Conservation (phyloP, 2,329 filamentous ascomycete genomes). For the Fusarium sacchari region DNA sequence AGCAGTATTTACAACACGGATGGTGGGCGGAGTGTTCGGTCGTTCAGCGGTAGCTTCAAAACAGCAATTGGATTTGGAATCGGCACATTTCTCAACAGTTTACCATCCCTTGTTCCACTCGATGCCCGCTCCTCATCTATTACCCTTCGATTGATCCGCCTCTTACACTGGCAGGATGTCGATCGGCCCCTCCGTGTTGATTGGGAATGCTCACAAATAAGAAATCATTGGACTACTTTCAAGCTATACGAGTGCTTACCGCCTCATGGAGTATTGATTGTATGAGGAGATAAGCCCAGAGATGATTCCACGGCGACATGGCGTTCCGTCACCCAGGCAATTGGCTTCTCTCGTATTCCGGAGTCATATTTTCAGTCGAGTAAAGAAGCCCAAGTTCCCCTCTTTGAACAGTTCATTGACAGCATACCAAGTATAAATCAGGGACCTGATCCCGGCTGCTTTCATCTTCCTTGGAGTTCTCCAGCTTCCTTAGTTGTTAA, state of each 20-base stretch:
- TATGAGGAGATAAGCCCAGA: neutral
- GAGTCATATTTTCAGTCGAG: constrained; percentile 15
- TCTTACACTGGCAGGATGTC: neutral
- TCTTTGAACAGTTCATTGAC: neutral
- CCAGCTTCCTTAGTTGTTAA: constrained; percentile 12
- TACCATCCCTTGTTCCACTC: neutral
- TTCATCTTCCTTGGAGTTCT: neutral
- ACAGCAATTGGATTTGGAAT: constrained; percentile 47
- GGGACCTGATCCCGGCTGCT: neutral
- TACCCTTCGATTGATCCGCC: neutral
- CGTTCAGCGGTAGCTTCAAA: constrained; percentile 46
- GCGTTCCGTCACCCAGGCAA: neutral
- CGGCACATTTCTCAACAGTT: constrained; percentile 35
- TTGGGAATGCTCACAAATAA: constrained; percentile 1
- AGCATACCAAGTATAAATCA: constrained; percentile 27
- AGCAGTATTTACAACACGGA: constrained; percentile 49
- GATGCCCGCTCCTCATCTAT: neutral
- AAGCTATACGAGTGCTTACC: constrained; percentile 9
- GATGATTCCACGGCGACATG: neutral
- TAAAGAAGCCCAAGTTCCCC: neutral
- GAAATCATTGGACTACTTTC: neutral
- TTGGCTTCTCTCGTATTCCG: constrained; percentile 6
- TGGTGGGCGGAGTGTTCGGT: constrained; percentile 41
- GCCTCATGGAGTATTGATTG: neutral
- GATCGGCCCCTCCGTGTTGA: neutral